Evolutionary conservation across 495 filamentous ascomycete genomes (phyloP), one percentile per base, ranked within the genome.

Genomic region (Penicillium taxi): DNA sequence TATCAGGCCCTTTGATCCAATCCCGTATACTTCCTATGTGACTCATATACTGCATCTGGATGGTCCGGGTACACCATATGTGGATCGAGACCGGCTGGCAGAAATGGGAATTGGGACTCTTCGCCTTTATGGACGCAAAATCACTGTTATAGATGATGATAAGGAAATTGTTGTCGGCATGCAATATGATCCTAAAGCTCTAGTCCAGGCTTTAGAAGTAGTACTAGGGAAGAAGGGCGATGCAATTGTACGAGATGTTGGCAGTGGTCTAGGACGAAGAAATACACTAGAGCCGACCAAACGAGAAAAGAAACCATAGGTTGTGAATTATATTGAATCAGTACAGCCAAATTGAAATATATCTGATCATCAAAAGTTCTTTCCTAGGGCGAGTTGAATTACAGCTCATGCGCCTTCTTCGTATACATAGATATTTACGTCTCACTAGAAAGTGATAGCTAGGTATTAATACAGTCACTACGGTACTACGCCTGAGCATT

Each of bases 21-120:
- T 63, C 12, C 63, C 63, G 1, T 66, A 63, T 41, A 57, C 52
- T n/a, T 55, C 59, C 0, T 94, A 91, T 52, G 78, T 96, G 2
- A 94, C 81, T 11, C 87, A 96, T 58, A 56, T 96, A 7, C 63
- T 96, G 7, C 81, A 94, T 47, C 58, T 96, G 6, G 83, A 88
- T 11, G 84, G 82, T 0, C 64, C 66, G 1, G 81, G 74, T 0
- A 77, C 77, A 26, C 91, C 91, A 0, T 52, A 41, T 8, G 82
- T 94, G 2, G 78, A 94, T 47, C 74, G 63, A 31, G 70, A 70
- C 12, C 70, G 74, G 36, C 64, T 96, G 31, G 56, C 60, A 4
- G 55, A 58, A 22, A 59, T 83, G 56, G 87, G 91, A 0, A 81
- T 96, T 27, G 81, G 84, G 45, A 77, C 76, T 15, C 72, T 94